Percentiles rank a stretch among this genome's conserved stretches.
phyloP scores from a whole-genome alignment of 345 rosid genomes.

The Citrus hindsii region DNA sequence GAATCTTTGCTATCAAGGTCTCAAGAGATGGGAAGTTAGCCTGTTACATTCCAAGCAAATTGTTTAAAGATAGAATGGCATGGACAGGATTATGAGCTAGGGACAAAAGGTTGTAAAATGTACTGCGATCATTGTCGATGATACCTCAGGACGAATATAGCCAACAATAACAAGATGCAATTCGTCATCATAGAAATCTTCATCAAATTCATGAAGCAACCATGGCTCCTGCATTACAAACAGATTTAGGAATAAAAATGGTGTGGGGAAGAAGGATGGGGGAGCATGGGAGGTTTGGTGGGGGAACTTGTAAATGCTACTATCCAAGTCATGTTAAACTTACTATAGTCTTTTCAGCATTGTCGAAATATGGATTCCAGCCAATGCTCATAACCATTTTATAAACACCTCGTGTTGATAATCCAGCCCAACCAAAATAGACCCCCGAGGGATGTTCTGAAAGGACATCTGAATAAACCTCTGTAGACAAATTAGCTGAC shows the following conservation, averaged over 20 bases:
- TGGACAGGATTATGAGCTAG: not conserved
- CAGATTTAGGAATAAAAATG: slow-evolving; percentile 1
- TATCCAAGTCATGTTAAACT: slow-evolving; percentile 26
- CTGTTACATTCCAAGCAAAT: slow-evolving; percentile 29
- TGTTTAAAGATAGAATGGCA: not conserved
- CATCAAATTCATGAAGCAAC: slow-evolving; percentile 80
- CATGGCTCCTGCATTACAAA: slow-evolving; percentile 71
- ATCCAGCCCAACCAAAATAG: slow-evolving; percentile 92
- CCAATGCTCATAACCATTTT: slow-evolving; percentile 97
- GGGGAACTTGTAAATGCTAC: not conserved
- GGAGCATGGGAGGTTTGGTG: no score
- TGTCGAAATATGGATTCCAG: slow-evolving; percentile 91
- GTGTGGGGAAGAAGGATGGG: no score
- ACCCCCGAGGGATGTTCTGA: slow-evolving; percentile 83
- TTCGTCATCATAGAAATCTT: slow-evolving; percentile 90
- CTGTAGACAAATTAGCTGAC: slow-evolving; percentile 83
- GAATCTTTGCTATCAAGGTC: slow-evolving; percentile 67
- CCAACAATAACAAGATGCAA: slow-evolving; percentile 73
- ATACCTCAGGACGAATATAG: slow-evolving; percentile 89
- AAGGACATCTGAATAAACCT: slow-evolving; percentile 54
- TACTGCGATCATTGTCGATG: not conserved
- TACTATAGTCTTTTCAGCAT: slow-evolving; percentile 80
- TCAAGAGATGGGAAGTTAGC: slow-evolving; percentile 73
- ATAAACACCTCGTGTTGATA: slow-evolving; percentile 58
- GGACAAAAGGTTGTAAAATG: not conserved